phyloP scores from a whole-genome alignment of 345 rosid genomes.

The Moricandia arvensis region DNA sequence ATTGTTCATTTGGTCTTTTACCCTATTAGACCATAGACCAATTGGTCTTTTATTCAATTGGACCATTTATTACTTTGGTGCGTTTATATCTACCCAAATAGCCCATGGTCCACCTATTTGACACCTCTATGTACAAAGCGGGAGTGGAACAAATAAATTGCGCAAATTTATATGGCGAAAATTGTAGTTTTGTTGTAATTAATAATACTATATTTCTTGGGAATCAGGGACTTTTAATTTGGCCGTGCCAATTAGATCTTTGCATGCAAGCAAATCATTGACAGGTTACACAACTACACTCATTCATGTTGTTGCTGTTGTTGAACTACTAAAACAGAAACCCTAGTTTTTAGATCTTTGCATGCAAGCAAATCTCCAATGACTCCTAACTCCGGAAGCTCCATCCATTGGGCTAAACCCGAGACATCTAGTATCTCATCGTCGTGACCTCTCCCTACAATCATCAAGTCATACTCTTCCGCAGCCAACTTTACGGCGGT shows the following conservation, averaged over 20 bases:
- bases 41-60: too few relatives aligned
- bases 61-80: too few relatives aligned
- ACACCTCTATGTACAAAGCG: too few relatives aligned
- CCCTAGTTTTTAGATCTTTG: constrained; percentile 39
- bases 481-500: constrained; percentile 36
- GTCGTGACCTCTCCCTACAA: constrained; percentile 53
- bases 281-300: constrained; percentile 6
- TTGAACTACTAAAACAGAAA: constrained; percentile 58
- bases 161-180: background rate
- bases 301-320: constrained; percentile 42
- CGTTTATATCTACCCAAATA: too few relatives aligned
- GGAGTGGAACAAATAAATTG: background rate
- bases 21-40: too few relatives aligned
- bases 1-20: too few relatives aligned
- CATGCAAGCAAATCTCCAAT: constrained; percentile 68
- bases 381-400: constrained; percentile 61
- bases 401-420: constrained; percentile 61
- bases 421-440: constrained; percentile 33
- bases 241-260: background rate
- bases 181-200: background rate
- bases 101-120: too few relatives aligned
- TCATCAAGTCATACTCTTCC: constrained; percentile 41
- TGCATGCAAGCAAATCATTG: background rate
- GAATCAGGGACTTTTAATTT: background rate
- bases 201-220: background rate